These are phyloP conservation scores for Xylaria cubensis DNA, from an alignment of 495 filamentous ascomycete species.

Conservation along the genomic window DNA sequence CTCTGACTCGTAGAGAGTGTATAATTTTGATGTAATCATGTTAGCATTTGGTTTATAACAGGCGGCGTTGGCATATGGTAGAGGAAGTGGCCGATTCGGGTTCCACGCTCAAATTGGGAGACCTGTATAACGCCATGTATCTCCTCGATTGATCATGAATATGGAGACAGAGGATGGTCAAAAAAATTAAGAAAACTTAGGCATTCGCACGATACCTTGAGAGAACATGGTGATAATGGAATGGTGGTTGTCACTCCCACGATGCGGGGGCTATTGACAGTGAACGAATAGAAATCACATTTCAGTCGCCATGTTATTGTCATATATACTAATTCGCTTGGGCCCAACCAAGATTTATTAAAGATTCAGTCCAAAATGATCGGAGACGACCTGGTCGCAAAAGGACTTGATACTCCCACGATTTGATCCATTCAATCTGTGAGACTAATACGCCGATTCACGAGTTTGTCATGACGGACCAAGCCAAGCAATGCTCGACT, in stretches of 20 bases:
- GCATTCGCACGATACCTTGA: not conserved
- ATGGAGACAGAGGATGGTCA: not conserved
- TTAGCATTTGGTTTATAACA: slow-evolving; percentile 21
- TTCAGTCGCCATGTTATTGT: not conserved
- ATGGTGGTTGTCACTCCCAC: not conserved
- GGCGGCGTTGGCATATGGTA: slow-evolving; percentile 23
- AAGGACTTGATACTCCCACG: not conserved
- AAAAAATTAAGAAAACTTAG: not conserved
- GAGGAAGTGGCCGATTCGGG: not conserved
- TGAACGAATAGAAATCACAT: slow-evolving; percentile 3
- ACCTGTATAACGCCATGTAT: slow-evolving; percentile 1
- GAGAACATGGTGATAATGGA: not conserved
- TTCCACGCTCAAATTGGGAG: not conserved
- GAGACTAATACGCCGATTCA: not conserved
- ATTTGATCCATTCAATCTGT: not conserved
- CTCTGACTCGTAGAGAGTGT: slow-evolving; percentile 12
- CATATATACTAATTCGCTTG: not conserved
- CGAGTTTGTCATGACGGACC: not conserved
- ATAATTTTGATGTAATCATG: not conserved
- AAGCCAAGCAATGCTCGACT: not conserved
- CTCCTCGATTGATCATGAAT: not conserved
- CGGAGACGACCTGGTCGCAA: not conserved
- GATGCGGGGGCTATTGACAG: not conserved
- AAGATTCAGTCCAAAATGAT: not conserved
- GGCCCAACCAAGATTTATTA: too few species aligned